Percentiles rank a stretch among this genome's conserved stretches.
These are phyloP conservation scores for Wickerhamiella siamensis DNA, from an alignment of 805 yeast species.

Conservation along the genomic window DNA sequence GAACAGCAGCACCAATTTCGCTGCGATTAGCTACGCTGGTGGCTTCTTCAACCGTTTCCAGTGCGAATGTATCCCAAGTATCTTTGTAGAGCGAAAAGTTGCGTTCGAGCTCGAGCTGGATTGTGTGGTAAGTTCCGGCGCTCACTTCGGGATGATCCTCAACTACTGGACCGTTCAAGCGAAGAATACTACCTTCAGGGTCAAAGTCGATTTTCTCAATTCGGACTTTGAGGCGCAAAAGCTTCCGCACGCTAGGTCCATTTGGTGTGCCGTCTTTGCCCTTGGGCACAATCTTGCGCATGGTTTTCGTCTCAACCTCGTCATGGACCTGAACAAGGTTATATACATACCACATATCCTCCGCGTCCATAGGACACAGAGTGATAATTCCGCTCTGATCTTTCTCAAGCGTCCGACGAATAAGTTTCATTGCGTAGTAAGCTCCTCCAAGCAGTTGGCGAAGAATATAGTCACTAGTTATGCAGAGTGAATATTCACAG, in stretches of 20 bases:
- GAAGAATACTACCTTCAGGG: conserved; percentile 58
- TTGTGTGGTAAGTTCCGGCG: conserved; percentile 75
- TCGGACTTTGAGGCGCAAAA: conserved; percentile 43
- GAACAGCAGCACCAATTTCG: conserved; percentile 83
- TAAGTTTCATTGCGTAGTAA: conserved; percentile 35
- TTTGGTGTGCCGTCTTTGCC: conserved; percentile 23
- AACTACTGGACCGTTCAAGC: conserved; percentile 60
- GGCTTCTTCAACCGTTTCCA: conserved; percentile 50
- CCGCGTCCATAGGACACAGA: conserved; percentile 71
- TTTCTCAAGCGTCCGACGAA: conserved; percentile 36
- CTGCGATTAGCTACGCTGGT: conserved; percentile 67
- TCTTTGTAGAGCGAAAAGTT: conserved; percentile 56
- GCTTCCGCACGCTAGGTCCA: conserved; percentile 35
- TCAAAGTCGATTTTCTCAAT: conserved; percentile 66
- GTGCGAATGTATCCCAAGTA: conserved; percentile 65
- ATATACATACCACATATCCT: conserved; percentile 80
- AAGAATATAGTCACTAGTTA: neutral
- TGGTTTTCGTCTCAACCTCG: conserved; percentile 52
- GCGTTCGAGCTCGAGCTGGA: conserved; percentile 57
- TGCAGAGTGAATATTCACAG: neutral
- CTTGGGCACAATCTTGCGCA: conserved; percentile 41
- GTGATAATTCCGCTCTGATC: conserved; percentile 53
- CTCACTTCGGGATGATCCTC: conserved; percentile 64
- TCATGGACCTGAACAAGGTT: conserved; percentile 69
- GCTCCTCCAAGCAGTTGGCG: neutral